Conservation (phyloP, 352 stramenopile genomes). For the Globisporangium spiculum region DNA sequence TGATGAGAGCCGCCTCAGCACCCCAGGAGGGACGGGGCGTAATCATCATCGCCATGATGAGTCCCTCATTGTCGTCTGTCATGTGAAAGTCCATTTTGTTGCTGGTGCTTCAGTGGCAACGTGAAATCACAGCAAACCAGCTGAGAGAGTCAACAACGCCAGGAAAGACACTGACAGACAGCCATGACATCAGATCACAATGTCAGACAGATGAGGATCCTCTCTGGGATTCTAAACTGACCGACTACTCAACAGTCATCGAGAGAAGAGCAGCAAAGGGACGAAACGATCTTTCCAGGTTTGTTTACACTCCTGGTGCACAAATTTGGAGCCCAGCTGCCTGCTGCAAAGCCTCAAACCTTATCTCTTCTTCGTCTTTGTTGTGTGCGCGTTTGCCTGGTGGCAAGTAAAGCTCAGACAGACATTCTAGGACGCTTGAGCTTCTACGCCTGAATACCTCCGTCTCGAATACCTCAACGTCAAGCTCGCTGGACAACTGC, state of each 20-base stretch:
- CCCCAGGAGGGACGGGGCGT: no score
- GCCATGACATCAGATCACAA: background rate
- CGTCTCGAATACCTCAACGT: background rate
- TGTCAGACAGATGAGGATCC: background rate
- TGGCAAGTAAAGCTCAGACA: background rate
- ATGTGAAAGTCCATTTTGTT: no score
- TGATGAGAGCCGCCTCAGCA: background rate
- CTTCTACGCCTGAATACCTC: background rate
- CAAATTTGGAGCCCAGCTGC: no score
- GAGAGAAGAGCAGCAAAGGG: no score
- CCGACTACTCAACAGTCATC: no score
- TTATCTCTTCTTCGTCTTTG: no score
- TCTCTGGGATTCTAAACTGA: background rate
- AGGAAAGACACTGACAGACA: background rate
- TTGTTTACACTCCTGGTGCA: no score
- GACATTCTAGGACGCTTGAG: background rate
- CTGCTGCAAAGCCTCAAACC: no score
- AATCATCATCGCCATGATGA: background rate
- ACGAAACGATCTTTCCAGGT: no score
- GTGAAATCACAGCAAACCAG: background rate
- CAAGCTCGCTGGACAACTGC: background rate
- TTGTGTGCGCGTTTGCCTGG: background rate
- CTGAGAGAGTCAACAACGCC: background rate
- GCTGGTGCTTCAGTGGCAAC: no score
- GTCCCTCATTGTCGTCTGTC: background rate